Evolutionary conservation across 129 eudicot species (phyloP).

Genomic region (Flaveria bidentis): DNA sequence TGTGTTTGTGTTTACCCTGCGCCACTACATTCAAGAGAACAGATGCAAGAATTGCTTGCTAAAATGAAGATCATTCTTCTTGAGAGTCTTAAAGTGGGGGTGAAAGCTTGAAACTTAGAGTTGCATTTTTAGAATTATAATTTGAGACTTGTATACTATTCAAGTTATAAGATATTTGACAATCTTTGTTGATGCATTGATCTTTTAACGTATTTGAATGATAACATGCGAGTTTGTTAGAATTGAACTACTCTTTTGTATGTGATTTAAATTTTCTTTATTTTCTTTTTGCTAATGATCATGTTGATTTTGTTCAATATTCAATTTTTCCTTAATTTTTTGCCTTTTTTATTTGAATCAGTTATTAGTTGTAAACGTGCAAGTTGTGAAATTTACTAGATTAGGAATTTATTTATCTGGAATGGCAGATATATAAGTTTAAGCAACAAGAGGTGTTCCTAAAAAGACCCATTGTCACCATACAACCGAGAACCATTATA

Average conservation of each 20-base stretch:
- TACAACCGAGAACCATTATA: too few relatives aligned
- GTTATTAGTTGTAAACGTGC: too few relatives aligned
- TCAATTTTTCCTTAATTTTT: too few relatives aligned
- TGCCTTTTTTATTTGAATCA: too few relatives aligned
- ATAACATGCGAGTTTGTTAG: neutral
- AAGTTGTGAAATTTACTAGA: too few relatives aligned
- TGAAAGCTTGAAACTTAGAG: constrained; percentile 18
- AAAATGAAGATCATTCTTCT: constrained; percentile 41
- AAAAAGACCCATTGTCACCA: too few relatives aligned
- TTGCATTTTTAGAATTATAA: neutral
- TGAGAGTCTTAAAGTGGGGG: constrained; percentile 29
- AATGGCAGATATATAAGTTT: too few relatives aligned
- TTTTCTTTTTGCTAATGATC: neutral
- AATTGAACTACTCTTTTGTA: neutral
- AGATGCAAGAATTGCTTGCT: constrained; percentile 39
- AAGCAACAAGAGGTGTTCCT: too few relatives aligned
- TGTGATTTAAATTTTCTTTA: neutral
- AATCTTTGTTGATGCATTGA: neutral
- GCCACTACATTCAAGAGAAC: constrained; percentile 53
- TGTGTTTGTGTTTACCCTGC: constrained; percentile 54
- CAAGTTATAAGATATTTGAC: neutral
- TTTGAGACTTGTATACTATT: neutral
- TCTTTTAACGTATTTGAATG: neutral
- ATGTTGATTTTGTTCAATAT: too few relatives aligned
- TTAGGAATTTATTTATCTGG: too few relatives aligned